Evolutionary conservation across 2,329 filamentous ascomycete genomes (phyloP), one percentile per base, ranked within the genome.

Genomic region (Emergomyces orientalis): DNA sequence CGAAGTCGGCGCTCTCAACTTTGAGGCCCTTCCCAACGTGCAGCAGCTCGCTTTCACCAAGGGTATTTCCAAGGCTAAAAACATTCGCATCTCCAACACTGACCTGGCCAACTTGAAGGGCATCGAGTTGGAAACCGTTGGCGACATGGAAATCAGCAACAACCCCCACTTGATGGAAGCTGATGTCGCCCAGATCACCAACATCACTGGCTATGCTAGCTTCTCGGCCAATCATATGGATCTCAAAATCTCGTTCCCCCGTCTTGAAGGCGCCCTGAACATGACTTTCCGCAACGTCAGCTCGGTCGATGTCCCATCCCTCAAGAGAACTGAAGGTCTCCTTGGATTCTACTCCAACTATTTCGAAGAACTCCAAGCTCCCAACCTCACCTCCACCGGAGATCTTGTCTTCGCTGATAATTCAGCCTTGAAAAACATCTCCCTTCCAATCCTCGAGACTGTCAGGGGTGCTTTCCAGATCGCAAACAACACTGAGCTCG

Each of bases 401-500:
- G 81, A 82, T 62, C 74, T 88, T 57, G 78, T 82, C 67, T 80
- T 88, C 71, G 79, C 80, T 69, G 78, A 78, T 76, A 86, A 86
- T 79, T 70, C 75, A 66, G 70, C 80, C 66, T 72, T 88, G 65
- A 77, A 79, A 74, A 96, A 96, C 84, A 82, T 97, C 77, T 86
- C 87, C 64, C 84, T 96, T 77, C 87, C 88, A 57, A 56, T 73
- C 27, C 82, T 97, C 55, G 82, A 80, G 68, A 82, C 78, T 62
- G 83, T 96, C 71, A 85, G 84, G 69, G 92, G 90, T 79, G 90
- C 88, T 74, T 84, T 96, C 74, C 86, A 88, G 69, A 85, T 99
- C 72, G 88, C 89, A 78, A 96, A 96, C 85, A 97, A 97, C 87
- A 90, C 90, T 65, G 80, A 81, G 62, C 83, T 97, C 41, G 69